Percentiles rank a stretch among this genome's conserved stretches.
These are phyloP conservation scores for Agastache rugosa DNA, from an alignment of 257 asterid genomes.

Conservation along the genomic window DNA sequence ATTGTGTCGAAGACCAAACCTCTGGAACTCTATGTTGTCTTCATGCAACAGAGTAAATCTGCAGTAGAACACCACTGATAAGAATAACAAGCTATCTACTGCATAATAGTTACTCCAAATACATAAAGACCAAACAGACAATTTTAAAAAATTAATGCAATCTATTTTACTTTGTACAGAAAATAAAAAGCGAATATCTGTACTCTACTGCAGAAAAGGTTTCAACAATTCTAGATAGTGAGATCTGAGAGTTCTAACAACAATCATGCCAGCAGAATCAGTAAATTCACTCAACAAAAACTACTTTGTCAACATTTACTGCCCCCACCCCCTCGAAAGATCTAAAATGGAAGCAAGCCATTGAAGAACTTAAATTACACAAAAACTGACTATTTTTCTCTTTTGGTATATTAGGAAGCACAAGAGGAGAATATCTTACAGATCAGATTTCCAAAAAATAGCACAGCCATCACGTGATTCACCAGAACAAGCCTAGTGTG, in stretches of 20 bases:
- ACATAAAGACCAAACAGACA: constrained; percentile 7
- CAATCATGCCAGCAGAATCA: constrained; percentile 26
- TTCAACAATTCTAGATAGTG: constrained; percentile 23
- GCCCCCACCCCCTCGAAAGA: constrained; percentile 4
- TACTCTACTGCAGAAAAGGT: neutral
- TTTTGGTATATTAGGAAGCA: neutral
- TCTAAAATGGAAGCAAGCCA: constrained; percentile 13
- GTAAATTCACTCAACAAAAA: constrained; percentile 6
- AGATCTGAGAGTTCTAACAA: constrained; percentile 29
- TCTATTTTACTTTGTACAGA: neutral
- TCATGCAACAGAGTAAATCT: constrained; percentile 81
- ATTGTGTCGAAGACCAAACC: constrained; percentile 81
- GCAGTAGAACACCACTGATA: constrained; percentile 31
- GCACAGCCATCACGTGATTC: constrained; percentile 89
- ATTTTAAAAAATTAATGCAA: neutral
- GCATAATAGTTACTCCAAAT: constrained; percentile 17
- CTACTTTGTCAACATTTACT: neutral
- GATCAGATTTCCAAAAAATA: constrained; percentile 70
- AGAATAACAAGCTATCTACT: neutral
- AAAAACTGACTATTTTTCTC: constrained; percentile 1
- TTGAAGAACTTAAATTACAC: constrained; percentile 18
- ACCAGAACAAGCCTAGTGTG: constrained; percentile 74
- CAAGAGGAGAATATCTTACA: constrained; percentile 54
- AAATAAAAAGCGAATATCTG: constrained; percentile 13
- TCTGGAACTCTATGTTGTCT: constrained; percentile 79